Conservation (phyloP, 306 rosid genomes). For the Crotalaria pallida region DNA sequence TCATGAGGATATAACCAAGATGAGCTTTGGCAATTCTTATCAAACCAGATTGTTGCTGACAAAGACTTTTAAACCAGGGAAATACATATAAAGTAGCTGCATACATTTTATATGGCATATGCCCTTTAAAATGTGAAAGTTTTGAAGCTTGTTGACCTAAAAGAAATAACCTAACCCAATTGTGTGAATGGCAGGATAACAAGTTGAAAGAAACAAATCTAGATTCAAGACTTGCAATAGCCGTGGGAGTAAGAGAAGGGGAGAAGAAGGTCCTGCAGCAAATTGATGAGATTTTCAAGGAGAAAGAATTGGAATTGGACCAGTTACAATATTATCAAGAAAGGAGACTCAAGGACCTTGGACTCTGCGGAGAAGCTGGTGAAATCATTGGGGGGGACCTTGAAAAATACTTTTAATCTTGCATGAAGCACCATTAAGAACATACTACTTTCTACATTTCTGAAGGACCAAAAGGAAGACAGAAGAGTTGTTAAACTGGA, state of each 20-base stretch:
- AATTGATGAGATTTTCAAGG: slow-evolving; percentile 60
- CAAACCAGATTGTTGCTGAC: not conserved
- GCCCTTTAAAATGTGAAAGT: not conserved
- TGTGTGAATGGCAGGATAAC: slow-evolving; percentile 57
- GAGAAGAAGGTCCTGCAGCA: slow-evolving; percentile 81
- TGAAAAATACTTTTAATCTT: slow-evolving; percentile 26
- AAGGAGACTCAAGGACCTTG: slow-evolving; percentile 94
- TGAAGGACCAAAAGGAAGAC: not conserved
- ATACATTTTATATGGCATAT: not conserved
- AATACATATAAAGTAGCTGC: not conserved
- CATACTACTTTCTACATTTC: slow-evolving; percentile 3
- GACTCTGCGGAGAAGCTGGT: slow-evolving; percentile 88
- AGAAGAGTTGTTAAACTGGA: not conserved
- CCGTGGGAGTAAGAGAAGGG: slow-evolving; percentile 83
- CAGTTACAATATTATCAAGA: slow-evolving; percentile 79
- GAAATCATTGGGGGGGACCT: slow-evolving; percentile 81
- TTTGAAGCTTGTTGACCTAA: not conserved
- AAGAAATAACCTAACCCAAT: slow-evolving; percentile 19
- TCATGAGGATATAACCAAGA: not conserved
- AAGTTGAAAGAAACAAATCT: slow-evolving; percentile 56
- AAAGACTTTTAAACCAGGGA: not conserved
- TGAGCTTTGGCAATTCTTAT: not conserved
- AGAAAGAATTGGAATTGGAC: slow-evolving; percentile 61
- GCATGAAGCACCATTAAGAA: slow-evolving; percentile 5
- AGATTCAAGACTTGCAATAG: slow-evolving; percentile 63